Conservation (phyloP, 2,329 filamentous ascomycete genomes). For the Calonectria pseudoturangicola region DNA sequence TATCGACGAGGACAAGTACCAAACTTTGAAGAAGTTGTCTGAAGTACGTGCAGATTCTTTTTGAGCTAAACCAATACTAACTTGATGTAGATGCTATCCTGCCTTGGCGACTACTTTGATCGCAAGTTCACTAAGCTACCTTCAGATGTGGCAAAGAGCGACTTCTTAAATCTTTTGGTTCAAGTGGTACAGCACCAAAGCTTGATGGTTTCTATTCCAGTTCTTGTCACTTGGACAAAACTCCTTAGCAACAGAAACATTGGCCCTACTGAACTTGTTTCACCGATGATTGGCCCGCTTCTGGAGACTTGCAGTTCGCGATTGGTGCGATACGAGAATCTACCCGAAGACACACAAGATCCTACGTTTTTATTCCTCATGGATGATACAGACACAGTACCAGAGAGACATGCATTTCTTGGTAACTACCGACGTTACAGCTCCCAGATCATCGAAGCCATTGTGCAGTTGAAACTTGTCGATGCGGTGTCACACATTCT, state of each 20-base stretch:
- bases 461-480: slow-evolving; percentile 86
- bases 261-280: slow-evolving; percentile 76
- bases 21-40: slow-evolving; percentile 93
- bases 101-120: slow-evolving; percentile 88
- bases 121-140: slow-evolving; percentile 82
- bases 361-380: slow-evolving; percentile 87
- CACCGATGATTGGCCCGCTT: slow-evolving; percentile 81
- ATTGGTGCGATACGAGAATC: slow-evolving; percentile 89
- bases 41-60: slow-evolving; percentile 77
- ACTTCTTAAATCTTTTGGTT: slow-evolving; percentile 87
- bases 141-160: slow-evolving; percentile 77
- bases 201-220: slow-evolving; percentile 93
- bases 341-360: slow-evolving; percentile 88
- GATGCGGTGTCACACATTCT: slow-evolving; percentile 93
- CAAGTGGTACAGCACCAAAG: slow-evolving; percentile 89
- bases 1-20: slow-evolving; percentile 93
- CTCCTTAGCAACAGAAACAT: slow-evolving; percentile 84
- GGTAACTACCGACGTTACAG: slow-evolving; percentile 97
- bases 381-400: slow-evolving; percentile 95
- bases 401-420: slow-evolving; percentile 94
- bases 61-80: background rate
- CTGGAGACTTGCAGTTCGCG: slow-evolving; percentile 89
- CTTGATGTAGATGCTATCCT: slow-evolving; percentile 82
- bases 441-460: slow-evolving; percentile 88
- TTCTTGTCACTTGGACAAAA: slow-evolving; percentile 92